Percentiles rank a stretch among this genome's conserved stretches.
Conservation (phyloP, 139 green algal genomes). For the Coelastrella sp. region DNA sequence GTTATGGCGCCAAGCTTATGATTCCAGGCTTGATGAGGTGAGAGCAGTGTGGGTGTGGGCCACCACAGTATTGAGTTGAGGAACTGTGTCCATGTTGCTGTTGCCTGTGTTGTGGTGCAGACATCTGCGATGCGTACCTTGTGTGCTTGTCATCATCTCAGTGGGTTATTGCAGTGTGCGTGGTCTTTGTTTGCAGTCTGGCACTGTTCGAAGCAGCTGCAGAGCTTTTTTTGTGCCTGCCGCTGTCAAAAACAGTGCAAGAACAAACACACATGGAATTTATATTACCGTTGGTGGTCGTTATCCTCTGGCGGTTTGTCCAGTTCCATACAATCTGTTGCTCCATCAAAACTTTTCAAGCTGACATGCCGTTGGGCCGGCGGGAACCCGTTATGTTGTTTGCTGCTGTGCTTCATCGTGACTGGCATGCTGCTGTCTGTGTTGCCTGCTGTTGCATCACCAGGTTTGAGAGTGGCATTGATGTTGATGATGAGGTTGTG, state of each 20-base stretch:
- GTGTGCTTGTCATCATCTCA: neutral
- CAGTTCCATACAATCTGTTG: neutral
- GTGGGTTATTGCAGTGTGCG: no score
- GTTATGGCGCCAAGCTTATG: constrained; percentile 99
- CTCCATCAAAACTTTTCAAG: neutral
- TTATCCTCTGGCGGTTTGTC: constrained; percentile 8
- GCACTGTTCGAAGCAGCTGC: constrained; percentile 44
- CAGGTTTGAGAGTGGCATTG: constrained; percentile 85
- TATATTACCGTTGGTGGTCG: constrained; percentile 7
- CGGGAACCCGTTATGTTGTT: no score
- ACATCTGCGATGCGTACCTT: neutral
- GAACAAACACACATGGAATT: neutral
- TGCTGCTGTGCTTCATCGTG: neutral
- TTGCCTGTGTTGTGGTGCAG: neutral
- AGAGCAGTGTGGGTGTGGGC: neutral
- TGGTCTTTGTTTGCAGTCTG: neutral
- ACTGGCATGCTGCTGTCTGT: neutral
- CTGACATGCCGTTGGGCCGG: neutral
- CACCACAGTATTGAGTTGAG: no score
- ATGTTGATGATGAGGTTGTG: constrained; percentile 97
- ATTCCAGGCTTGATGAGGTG: constrained; percentile 94
- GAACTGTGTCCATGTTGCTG: neutral
- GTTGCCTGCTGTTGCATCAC: neutral
- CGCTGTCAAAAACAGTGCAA: constrained; percentile 44
- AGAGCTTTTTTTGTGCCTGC: constrained; percentile 11